Base-by-base conservation (phyloP, 805 yeast species). In the Candida arabinofermentans region DNA sequence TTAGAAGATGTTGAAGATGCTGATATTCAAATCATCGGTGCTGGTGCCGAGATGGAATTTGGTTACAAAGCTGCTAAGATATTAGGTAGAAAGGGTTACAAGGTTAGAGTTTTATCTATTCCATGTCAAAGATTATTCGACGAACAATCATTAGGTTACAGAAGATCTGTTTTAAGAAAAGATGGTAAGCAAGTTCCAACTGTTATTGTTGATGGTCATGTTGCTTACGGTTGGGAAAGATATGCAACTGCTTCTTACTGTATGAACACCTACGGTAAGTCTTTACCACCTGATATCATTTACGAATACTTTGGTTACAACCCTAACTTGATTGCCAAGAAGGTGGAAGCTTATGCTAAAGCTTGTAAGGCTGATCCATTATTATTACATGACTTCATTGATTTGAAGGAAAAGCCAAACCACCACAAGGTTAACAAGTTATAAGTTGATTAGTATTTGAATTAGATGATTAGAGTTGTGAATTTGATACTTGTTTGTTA, bases 241-340 rank as follows among this genome's bases (percentile, higher is more conserved):
- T 93, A 89, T 74, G 79, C 97, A 44, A 98, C 95, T 73, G 95
- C 87, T 74, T 95, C 89, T 66, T 87, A 91, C 63, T 96, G 97
- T 69, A 76, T 93, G 64, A 81, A 88, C 80, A 81, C 87, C 70
- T 93, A 91, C 66, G 99, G 99, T 77, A 93, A 90, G 52, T 89
- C 97, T 45, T 97, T 96, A 65, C 86, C 88, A 65, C 95, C 83
- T 64, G 70, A 71, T 46, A 86, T 85, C 50, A 78, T 91, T 47
- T 93, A 82, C 82, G 79, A 86, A 68, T 72, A 65, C 72, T 86
- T 91, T 57, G 96, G 79, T 53, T 93, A 91, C 77, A 89, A 95
- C 44, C 85, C 91, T 50, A 96, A 85, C 66, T 95, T 95, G 51
- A 75, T 93, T 66, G 91, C 95, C 58, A 49, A 49, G 24, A 64